Conservation (phyloP, 805 yeast genomes). For the Kuraishia borneana region DNA sequence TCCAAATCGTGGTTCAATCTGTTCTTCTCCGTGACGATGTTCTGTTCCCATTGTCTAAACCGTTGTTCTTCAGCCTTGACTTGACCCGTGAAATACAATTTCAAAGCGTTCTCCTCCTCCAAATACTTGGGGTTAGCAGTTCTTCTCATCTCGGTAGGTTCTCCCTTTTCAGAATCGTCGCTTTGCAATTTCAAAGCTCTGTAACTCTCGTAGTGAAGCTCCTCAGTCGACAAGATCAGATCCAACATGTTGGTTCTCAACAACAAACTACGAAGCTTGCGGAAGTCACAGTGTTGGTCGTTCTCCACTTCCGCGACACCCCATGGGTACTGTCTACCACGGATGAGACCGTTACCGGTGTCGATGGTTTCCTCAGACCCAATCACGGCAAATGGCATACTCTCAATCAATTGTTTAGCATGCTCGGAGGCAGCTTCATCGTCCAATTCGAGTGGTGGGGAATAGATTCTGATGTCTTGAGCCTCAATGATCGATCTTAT, state of each 20-base stretch:
- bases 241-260: constrained; percentile 80
- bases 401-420: constrained; percentile 66
- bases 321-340: constrained; percentile 87
- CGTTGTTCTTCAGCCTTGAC: constrained; percentile 94
- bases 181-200: constrained; percentile 59
- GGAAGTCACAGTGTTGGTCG: constrained; percentile 77
- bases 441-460: constrained; percentile 71
- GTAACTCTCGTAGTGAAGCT: constrained; percentile 69
- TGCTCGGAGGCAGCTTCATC: constrained; percentile 73
- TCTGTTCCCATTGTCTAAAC: constrained; percentile 97
- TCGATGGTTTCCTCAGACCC: constrained; percentile 68
- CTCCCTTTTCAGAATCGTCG: constrained; percentile 20
- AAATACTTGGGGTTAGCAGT: constrained; percentile 80
- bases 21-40: constrained; percentile 89
- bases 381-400: constrained; percentile 81
- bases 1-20: constrained; percentile 90
- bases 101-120: constrained; percentile 91
- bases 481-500: constrained; percentile 76
- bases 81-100: constrained; percentile 93
- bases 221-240: constrained; percentile 69
- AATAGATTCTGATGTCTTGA: constrained; percentile 73
- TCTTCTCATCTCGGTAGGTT: constrained; percentile 43
- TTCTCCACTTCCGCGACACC: constrained; percentile 83
- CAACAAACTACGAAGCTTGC: constrained; percentile 66
- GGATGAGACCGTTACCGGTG: constrained; percentile 49